Conservation (phyloP, 257 asterid genomes). For the Lavandula angustifolia region DNA sequence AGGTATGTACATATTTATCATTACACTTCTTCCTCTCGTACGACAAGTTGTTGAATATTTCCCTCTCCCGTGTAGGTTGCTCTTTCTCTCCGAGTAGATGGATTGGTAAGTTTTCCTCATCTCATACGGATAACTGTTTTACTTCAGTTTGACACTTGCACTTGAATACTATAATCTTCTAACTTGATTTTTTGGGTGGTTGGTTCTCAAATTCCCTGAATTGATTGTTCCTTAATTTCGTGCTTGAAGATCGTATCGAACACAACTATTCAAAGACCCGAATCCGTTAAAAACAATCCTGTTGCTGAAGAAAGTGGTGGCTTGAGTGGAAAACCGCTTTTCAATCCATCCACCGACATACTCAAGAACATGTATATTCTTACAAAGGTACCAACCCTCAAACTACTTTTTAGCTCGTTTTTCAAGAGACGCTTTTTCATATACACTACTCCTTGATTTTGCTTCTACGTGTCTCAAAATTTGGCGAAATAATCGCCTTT, state of each 20-base stretch:
- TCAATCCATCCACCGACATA: slow-evolving; percentile 59
- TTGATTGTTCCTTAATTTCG: slow-evolving; percentile 18
- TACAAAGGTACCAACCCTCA: slow-evolving; percentile 67
- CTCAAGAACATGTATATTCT: slow-evolving; percentile 87
- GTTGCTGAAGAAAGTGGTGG: slow-evolving; percentile 86
- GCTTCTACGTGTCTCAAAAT: neutral
- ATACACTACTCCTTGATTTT: neutral
- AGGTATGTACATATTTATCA: slow-evolving; percentile 46
- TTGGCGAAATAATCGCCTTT: neutral
- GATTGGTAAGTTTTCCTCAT: slow-evolving; percentile 66
- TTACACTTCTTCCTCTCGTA: slow-evolving; percentile 3
- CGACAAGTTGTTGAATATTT: slow-evolving; percentile 25
- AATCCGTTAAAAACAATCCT: slow-evolving; percentile 55
- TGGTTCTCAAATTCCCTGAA: slow-evolving; percentile 1
- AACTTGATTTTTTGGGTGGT: neutral
- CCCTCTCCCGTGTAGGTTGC: slow-evolving; percentile 70
- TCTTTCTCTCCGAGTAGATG: slow-evolving; percentile 89
- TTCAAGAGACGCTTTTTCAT: neutral
- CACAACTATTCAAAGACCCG: slow-evolving; percentile 89
- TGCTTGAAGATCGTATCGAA: slow-evolving; percentile 80
- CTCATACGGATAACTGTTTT: neutral
- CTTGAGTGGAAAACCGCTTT: slow-evolving; percentile 92
- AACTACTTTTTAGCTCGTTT: neutral
- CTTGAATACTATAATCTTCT: neutral
- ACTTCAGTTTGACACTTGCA: neutral